A percentile compares a stretch with the other conserved stretches of the same genome.
Evolutionary conservation across 1,284 basidiomycete species (phyloP).

Genomic region (Pyrrhoderma lamaoense): DNA sequence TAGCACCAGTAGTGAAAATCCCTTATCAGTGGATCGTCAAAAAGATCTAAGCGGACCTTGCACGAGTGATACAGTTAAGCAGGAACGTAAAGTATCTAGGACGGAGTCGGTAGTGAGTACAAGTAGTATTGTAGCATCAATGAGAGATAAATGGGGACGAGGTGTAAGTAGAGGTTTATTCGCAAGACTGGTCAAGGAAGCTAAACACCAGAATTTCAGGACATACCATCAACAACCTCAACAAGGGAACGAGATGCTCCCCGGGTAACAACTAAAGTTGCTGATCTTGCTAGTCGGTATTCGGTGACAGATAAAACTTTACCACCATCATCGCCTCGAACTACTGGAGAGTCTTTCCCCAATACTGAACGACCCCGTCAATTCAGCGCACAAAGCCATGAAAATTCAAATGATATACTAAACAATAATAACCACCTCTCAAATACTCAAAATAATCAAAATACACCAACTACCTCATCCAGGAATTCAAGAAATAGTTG

Average conservation of each 20-base stretch:
- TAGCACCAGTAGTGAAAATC: no score
- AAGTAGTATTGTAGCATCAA: slow-evolving; percentile 57
- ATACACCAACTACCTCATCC: background rate
- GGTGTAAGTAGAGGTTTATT: slow-evolving; percentile 35
- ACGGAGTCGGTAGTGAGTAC: slow-evolving; percentile 44
- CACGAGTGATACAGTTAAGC: slow-evolving; percentile 14
- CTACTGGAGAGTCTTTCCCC: slow-evolving; percentile 6
- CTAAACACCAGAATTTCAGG: slow-evolving; percentile 29
- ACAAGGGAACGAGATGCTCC: slow-evolving; percentile 47
- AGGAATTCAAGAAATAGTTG: no score
- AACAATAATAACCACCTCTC: background rate
- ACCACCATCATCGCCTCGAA: slow-evolving; percentile 11
- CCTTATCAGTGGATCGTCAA: no score
- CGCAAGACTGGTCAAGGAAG: slow-evolving; percentile 5
- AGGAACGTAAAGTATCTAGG: slow-evolving; percentile 31
- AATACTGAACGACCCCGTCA: slow-evolving; percentile 7
- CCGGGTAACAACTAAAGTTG: slow-evolving; percentile 54
- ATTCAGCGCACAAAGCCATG: background rate
- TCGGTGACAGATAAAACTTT: slow-evolving; percentile 31
- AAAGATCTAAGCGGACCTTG: background rate
- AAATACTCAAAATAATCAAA: background rate
- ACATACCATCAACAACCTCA: slow-evolving; percentile 44
- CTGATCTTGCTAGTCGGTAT: slow-evolving; percentile 58
- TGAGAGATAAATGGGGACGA: slow-evolving; percentile 55
- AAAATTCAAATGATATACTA: background rate